Evolutionary conservation across 306 rosid genomes (phyloP), one percentile per base, ranked within the genome.

Genomic region (Cyamopsis tetragonoloba): DNA sequence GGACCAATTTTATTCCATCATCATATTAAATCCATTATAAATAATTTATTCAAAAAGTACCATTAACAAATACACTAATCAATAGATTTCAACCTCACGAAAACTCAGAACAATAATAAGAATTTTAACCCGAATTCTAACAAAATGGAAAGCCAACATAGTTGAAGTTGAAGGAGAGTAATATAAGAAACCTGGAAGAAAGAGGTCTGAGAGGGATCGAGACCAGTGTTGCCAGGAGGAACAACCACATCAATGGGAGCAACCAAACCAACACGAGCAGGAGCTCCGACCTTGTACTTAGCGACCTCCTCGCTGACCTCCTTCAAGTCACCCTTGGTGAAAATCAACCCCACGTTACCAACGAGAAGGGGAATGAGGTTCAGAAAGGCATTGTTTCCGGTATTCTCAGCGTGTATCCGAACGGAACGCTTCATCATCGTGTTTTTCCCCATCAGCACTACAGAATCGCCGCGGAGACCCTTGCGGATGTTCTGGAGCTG

Each of bases 261-360:
- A 62, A 89, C 85, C 81, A 92, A 78, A 63, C 96, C 98, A 30
- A 92, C 98, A 87, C 98, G 98, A 46, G 98, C 98, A 71, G 98
- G 98, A 12, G 98, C 98, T 70, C 93, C 96, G 2, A 92, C 98
- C 96, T 92, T 92, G 91, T 92, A 92, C 75, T 92, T 92, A 0
- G 88, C 92, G 27, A 92, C 98, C 71, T 92, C 98, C 15, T 92
- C 98, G 13, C 95, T 85, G 28, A 92, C 96, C 71, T 92, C 98
- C 81, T 92, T 92, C 87, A 92, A 76, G 37, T 92, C 96, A 51
- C 98, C 98, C 58, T 92, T 92, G 0, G 98, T 92, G 79, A 92
- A 92, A 44, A 89, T 92, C 38, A 92, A 72, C 0, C 98, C 98
- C 0, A 92, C 98, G 18, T 92, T 92, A 0, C 98, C 98, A 24